Conservation (phyloP, 1,284 basidiomycete genomes). For the Apiotrichum siamense region DNA sequence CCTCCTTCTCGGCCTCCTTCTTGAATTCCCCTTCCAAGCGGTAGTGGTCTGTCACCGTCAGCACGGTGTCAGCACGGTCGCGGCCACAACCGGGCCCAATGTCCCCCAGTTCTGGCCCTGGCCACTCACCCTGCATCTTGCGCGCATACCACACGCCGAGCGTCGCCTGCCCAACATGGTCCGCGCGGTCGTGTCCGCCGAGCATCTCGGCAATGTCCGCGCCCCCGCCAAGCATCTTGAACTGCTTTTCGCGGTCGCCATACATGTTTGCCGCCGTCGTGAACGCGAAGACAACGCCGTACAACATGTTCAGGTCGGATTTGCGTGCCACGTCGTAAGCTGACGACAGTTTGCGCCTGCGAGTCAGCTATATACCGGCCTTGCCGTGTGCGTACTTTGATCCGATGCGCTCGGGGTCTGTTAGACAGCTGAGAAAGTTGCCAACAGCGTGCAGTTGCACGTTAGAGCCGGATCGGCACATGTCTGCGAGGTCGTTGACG, state of each 20-base stretch:
- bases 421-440: conserved; percentile 29
- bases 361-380: not conserved
- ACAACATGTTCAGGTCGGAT: conserved; percentile 30
- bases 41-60: conserved; percentile 20
- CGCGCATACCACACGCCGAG: conserved; percentile 36
- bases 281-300: conserved; percentile 39
- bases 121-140: conserved; percentile 33
- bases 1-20: conserved; percentile 11
- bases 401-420: conserved; percentile 26
- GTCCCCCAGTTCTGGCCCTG: not conserved
- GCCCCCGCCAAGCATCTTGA: conserved; percentile 36
- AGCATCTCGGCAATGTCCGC: conserved; percentile 25
- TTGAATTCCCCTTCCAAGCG: conserved; percentile 16
- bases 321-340: conserved; percentile 29
- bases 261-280: conserved; percentile 35
- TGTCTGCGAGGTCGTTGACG: conserved; percentile 21
- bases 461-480: conserved; percentile 30
- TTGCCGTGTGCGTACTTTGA: conserved; percentile 42
- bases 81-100: too few species aligned
- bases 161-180: conserved; percentile 33
- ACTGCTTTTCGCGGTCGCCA: conserved; percentile 26
- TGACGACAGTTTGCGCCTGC: conserved; percentile 29
- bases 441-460: conserved; percentile 28
- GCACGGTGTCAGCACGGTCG: too few species aligned
- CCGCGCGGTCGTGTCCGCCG: conserved; percentile 33